Evolutionary conservation across 768 basidiomycete genomes (phyloP), one percentile per base, ranked within the genome.

Genomic region (Chlorophyllum brunneum): DNA sequence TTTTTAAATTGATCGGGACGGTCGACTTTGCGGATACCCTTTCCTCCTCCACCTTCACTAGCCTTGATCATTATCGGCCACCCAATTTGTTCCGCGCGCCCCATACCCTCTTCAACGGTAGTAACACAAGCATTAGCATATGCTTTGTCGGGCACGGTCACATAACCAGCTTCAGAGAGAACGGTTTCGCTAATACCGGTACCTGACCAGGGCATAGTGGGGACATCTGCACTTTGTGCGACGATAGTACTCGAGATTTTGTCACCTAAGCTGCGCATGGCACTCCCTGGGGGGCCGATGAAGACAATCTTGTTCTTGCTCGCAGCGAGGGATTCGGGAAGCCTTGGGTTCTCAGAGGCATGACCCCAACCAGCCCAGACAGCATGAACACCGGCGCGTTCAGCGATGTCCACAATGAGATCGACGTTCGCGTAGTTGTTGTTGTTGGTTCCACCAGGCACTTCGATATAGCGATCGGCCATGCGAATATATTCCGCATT

Each of bases 291-390:
- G 18, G 97, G 97, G 56, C 97, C 97, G 64, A 99, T 99, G 76
- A 99, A 99, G 54, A 99, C 89, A 65, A 99, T 95, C 71, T 93
- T 95, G 74, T 94, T 81, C 69, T 91, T 92, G 69, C 86, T 92
- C 3, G 92, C 86, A 27, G 88, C 83, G 36, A 99, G 82, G 54
- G 88, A 88, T 67, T 99, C 97, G 0, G 97, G 97, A 18, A 99
- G 73, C 48, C 94, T 85, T 1, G 97, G 97, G 69, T 99, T 99
- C 70, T 99, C 97, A 2, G 97, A 98, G 23, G 97, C 97, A 69
- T 99, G 97, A 44, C 97, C 97, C 97, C 97, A 99, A 52, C 97
- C 97, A 30, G 97, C 97, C 97, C 97, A 99, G 22, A 99, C 97
- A 38, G 97, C 97, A 64, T 99, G 97, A 1, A 98, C 97, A 27